These are phyloP conservation scores for Parastagonospora avenae DNA, from an alignment of 2,329 filamentous ascomycete genomes.

Conservation along the genomic window DNA sequence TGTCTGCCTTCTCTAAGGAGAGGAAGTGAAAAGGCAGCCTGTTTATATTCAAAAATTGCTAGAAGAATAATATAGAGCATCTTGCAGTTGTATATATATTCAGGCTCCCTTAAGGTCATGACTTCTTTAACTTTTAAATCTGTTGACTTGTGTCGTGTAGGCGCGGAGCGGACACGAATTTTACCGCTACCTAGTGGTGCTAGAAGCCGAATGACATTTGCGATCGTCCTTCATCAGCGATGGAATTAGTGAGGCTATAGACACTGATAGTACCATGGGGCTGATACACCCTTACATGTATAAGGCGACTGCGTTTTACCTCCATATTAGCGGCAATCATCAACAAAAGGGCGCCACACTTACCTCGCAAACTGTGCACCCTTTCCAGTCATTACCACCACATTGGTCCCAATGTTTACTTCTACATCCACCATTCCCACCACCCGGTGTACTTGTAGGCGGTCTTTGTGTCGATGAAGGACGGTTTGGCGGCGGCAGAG, in stretches of 20 bases:
- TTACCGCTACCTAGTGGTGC: no score
- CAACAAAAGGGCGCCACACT: constrained; percentile 2
- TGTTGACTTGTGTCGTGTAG: no score
- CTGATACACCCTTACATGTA: constrained; percentile 33
- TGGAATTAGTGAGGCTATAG: constrained; percentile 11
- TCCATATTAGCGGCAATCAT: constrained; percentile 1
- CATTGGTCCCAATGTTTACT: constrained; percentile 40
- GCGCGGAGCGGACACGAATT: no score
- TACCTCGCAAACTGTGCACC: constrained; percentile 36
- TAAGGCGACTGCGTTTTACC: constrained; percentile 25
- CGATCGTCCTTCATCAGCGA: neutral
- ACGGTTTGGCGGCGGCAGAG: constrained; percentile 1
- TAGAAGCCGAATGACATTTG: neutral
- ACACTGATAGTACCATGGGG: constrained; percentile 38
- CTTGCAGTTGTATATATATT: no score
- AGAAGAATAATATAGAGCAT: no score
- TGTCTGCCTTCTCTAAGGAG: no score
- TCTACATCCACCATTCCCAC: constrained; percentile 24
- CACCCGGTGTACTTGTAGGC: constrained; percentile 28
- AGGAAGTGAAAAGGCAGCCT: no score
- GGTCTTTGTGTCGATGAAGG: constrained; percentile 13
- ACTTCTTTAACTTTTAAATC: no score
- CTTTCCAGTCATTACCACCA: constrained; percentile 37
- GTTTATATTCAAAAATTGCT: no score
- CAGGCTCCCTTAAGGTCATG: no score